phyloP scores from a whole-genome alignment of 2,329 filamentous ascomycete genomes.

The Ilyonectria robusta region DNA sequence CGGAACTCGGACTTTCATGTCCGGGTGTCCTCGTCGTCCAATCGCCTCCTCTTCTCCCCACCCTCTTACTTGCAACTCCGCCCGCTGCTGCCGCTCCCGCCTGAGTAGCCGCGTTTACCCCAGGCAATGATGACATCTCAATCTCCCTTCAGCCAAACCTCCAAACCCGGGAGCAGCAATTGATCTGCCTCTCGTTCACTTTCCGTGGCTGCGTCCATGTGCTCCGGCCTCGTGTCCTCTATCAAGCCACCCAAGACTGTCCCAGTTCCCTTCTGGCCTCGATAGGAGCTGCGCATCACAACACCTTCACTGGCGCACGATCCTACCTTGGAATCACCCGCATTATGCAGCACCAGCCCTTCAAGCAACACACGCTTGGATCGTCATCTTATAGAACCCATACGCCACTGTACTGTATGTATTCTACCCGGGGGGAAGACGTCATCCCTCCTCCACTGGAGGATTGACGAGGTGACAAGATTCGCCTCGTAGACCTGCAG shows the following conservation, averaged over 20 bases:
- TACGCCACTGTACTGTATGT: slow-evolving; percentile 43
- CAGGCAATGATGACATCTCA: slow-evolving; percentile 33
- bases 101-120: slow-evolving; percentile 39
- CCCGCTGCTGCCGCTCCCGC: slow-evolving; percentile 22
- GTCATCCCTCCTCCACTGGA: slow-evolving; percentile 44
- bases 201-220: slow-evolving; percentile 28
- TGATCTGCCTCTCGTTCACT: slow-evolving; percentile 34
- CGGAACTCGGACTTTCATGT: slow-evolving; percentile 45
- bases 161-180: slow-evolving; percentile 37
- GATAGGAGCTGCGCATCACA: slow-evolving; percentile 22
- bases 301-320: slow-evolving; percentile 28
- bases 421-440: slow-evolving; percentile 47
- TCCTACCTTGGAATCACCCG: slow-evolving; percentile 26
- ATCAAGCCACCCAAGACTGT: slow-evolving; percentile 24
- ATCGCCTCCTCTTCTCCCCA: slow-evolving; percentile 37
- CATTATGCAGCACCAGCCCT: slow-evolving; percentile 23
- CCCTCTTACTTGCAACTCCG: slow-evolving; percentile 35
- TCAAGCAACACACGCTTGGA: slow-evolving; percentile 22
- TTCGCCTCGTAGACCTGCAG: slow-evolving; percentile 47
- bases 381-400: slow-evolving; percentile 35
- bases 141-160: slow-evolving; percentile 20
- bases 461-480: slow-evolving; percentile 45
- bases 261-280: slow-evolving; percentile 24
- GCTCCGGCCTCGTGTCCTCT: slow-evolving; percentile 24
- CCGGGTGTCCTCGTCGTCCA: slow-evolving; percentile 38